Conservation (phyloP, 2,329 filamentous ascomycete genomes). For the Thielaviopsis ethacetica region DNA sequence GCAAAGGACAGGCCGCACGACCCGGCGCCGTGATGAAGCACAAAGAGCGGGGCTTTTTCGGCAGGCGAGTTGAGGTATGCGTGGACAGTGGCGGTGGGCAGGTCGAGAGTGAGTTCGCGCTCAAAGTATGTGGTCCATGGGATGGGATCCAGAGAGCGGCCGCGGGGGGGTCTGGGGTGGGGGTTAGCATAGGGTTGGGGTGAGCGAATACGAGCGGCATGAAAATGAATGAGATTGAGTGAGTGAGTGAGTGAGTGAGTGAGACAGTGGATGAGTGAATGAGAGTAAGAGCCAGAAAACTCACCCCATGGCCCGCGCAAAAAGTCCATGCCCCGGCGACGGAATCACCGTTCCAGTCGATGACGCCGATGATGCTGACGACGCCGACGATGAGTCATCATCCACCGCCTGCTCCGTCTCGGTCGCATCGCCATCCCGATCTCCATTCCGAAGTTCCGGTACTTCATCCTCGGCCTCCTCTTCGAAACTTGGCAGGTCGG, state of each 20-base stretch:
- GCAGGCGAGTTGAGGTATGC: slow-evolving; percentile 74
- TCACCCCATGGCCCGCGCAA: slow-evolving; percentile 54
- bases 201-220: slow-evolving; percentile 6
- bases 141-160: slow-evolving; percentile 45
- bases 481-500: background rate
- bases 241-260: background rate
- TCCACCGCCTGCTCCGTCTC: slow-evolving; percentile 19
- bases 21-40: slow-evolving; percentile 88
- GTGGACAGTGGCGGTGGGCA: slow-evolving; percentile 41
- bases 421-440: slow-evolving; percentile 1
- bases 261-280: background rate
- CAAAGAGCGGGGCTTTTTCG: slow-evolving; percentile 63
- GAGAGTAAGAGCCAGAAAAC: slow-evolving; percentile 14
- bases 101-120: slow-evolving; percentile 61
- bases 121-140: slow-evolving; percentile 87
- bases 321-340: slow-evolving; percentile 54
- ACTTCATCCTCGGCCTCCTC: slow-evolving; percentile 2
- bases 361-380: slow-evolving; percentile 50
- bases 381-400: slow-evolving; percentile 47
- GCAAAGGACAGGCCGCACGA: slow-evolving; percentile 90
- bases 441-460: background rate
- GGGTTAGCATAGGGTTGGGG: slow-evolving; percentile 3
- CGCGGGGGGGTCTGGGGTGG: slow-evolving; percentile 20
- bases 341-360: slow-evolving; percentile 87
- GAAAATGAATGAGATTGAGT: background rate